Conservation (phyloP, 2,329 filamentous ascomycete genomes). For the Nigrospora osmanthi region DNA sequence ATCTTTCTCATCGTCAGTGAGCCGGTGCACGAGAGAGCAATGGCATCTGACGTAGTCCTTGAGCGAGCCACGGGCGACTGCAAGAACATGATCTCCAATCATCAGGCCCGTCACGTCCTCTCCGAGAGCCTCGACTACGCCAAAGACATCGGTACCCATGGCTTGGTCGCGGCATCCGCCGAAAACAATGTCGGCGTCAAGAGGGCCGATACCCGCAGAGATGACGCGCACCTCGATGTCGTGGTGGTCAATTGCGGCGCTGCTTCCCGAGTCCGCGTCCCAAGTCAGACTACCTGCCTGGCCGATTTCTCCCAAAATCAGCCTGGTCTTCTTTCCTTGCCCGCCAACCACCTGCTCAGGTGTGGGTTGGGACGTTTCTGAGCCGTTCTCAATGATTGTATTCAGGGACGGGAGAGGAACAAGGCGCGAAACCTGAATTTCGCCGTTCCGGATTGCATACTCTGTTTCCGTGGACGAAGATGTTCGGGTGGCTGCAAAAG, state of each 20-base stretch:
- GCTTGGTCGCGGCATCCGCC: constrained; percentile 21
- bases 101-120: constrained; percentile 19
- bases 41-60: constrained; percentile 24
- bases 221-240: constrained; percentile 33
- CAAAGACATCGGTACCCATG: constrained; percentile 33
- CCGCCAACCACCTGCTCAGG: constrained; percentile 6
- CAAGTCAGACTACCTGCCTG: constrained; percentile 9
- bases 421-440: constrained; percentile 36
- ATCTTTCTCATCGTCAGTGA: constrained; percentile 5
- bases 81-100: constrained; percentile 32
- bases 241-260: constrained; percentile 1
- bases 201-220: constrained; percentile 22
- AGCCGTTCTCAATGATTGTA: constrained; percentile 30
- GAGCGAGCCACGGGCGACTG: constrained; percentile 27
- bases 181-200: constrained; percentile 27
- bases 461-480: constrained; percentile 27
- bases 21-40: constrained; percentile 25
- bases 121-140: constrained; percentile 26
- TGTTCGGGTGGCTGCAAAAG: constrained; percentile 5
- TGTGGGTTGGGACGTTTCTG: constrained; percentile 3
- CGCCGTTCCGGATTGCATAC: constrained; percentile 29
- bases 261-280: constrained; percentile 6
- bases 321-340: no score
- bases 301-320: not conserved
- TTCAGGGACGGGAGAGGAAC: constrained; percentile 32